These are phyloP conservation scores for Stygiomarasmius scandens DNA, from an alignment of 1,284 basidiomycete species.

Conservation along the genomic window DNA sequence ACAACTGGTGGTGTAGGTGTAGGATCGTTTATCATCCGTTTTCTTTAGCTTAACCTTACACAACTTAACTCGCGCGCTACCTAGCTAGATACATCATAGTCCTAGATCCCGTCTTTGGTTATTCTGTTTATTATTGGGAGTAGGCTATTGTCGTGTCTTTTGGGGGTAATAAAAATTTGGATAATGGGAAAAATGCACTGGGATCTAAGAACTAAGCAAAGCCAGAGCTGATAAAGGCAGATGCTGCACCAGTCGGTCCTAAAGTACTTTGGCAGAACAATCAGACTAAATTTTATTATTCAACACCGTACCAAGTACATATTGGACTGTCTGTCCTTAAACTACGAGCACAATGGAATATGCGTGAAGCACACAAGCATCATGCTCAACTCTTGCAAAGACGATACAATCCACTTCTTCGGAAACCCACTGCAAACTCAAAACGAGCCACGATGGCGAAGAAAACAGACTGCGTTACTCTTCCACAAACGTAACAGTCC, in stretches of 20 bases:
- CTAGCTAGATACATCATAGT: neutral
- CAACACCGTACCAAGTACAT: too few relatives aligned
- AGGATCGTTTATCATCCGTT: neutral
- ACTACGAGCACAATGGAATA: conserved; percentile 51
- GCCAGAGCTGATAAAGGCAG: too few relatives aligned
- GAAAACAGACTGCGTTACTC: conserved; percentile 35
- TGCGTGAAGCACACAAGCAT: conserved; percentile 23
- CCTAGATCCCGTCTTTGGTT: neutral
- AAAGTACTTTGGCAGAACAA: too few relatives aligned
- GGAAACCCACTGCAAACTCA: conserved; percentile 44
- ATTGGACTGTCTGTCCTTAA: conserved; percentile 62
- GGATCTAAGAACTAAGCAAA: too few relatives aligned
- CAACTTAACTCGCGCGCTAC: neutral
- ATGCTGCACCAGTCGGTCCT: too few relatives aligned
- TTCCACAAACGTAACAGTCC: conserved; percentile 65
- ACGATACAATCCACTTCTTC: conserved; percentile 41
- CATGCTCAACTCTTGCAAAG: conserved; percentile 58
- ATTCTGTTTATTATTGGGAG: neutral
- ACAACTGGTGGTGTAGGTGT: neutral
- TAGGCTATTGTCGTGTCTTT: neutral
- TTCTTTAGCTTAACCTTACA: neutral
- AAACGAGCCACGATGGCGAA: conserved; percentile 49
- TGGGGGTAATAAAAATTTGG: neutral
- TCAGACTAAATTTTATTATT: too few relatives aligned
- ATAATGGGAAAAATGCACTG: neutral